A percentile compares a stretch with the other conserved stretches of the same genome.
These are phyloP conservation scores for Trichosporon inkin DNA, from an alignment of 1,284 basidiomycete species.

Conservation along the genomic window DNA sequence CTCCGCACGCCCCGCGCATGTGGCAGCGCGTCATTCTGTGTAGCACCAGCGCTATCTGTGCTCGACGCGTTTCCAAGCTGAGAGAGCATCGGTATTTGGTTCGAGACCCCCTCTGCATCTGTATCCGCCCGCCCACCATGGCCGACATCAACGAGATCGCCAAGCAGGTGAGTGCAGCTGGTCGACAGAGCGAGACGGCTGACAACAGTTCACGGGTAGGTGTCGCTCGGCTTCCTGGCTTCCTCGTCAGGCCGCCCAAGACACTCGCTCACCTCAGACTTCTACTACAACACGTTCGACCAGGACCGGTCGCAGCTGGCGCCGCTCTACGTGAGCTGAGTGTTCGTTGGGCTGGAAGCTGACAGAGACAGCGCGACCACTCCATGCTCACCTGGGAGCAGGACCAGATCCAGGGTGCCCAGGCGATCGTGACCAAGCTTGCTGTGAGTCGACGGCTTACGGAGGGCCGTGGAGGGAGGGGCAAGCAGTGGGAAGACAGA, in stretches of 20 bases:
- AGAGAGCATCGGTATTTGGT: conserved; percentile 9
- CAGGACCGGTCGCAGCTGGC: conserved; percentile 40
- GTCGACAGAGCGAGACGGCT: conserved; percentile 51
- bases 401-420: conserved; percentile 59
- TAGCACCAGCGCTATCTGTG: neutral
- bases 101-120: neutral
- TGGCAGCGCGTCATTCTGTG: neutral
- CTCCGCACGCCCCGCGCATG: neutral
- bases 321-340: conserved; percentile 47
- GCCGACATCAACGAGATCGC: conserved; percentile 62
- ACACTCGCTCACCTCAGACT: conserved; percentile 37
- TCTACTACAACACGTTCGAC: conserved; percentile 51
- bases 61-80: neutral
- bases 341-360: neutral
- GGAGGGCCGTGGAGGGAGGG: neutral
- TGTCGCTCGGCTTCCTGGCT: neutral
- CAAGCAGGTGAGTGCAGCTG: conserved; percentile 39
- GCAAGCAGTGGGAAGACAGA: neutral
- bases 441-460: conserved; percentile 54
- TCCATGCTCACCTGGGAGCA: conserved; percentile 93
- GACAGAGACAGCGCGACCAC: conserved; percentile 59
- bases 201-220: conserved; percentile 54
- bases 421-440: conserved; percentile 73
- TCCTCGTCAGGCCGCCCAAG: conserved; percentile 15
- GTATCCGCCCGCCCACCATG: conserved; percentile 52